Conservation (phyloP, 306 rosid species). For the Cucumis hystrix region DNA sequence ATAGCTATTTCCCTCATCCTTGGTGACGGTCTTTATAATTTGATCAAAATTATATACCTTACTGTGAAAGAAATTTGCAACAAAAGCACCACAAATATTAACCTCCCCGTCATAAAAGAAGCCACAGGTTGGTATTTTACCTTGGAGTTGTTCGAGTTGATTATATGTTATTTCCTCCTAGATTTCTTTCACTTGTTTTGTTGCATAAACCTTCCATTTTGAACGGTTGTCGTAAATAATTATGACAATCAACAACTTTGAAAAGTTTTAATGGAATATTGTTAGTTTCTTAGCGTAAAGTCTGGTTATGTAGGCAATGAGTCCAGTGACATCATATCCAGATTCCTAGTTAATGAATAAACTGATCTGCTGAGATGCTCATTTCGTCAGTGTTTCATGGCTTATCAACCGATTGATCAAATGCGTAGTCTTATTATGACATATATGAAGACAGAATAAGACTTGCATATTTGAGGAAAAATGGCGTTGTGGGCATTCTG, state of each 20-base stretch:
- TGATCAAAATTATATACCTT: slow-evolving; percentile 54
- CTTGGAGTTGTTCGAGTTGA: not conserved
- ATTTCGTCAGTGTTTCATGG: not conserved
- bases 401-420: not conserved
- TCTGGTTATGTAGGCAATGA: not conserved
- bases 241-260: not conserved
- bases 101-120: slow-evolving; percentile 48
- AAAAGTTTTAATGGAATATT: not conserved
- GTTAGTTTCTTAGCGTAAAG: not conserved
- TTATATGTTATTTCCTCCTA: not conserved
- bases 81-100: slow-evolving; percentile 31
- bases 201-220: not conserved
- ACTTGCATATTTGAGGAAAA: not conserved
- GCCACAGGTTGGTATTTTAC: slow-evolving; percentile 35
- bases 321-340: not conserved
- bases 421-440: not conserved
- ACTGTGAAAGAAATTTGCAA: slow-evolving; percentile 52
- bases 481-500: not conserved
- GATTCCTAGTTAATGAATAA: not conserved
- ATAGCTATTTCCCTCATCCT: slow-evolving; percentile 64
- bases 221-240: not conserved
- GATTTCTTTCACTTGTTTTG: not conserved
- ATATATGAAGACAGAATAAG: not conserved
- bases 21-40: slow-evolving; percentile 88
- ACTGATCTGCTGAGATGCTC: not conserved